phyloP scores from a whole-genome alignment of 768 basidiomycete species.

The Pluteus cervinus region DNA sequence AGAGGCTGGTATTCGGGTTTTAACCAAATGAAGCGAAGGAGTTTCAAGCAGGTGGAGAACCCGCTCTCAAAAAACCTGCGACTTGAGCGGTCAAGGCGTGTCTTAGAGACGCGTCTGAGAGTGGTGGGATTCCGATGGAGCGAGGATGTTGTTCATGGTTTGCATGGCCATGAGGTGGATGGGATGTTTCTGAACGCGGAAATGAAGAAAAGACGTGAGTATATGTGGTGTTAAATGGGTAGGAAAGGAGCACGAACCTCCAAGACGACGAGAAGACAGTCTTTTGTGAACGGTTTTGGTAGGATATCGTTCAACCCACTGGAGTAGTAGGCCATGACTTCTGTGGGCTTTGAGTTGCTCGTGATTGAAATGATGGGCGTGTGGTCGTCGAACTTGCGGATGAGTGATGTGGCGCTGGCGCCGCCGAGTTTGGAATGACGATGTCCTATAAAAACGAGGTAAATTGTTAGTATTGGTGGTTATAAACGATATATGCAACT shows the following conservation, averaged over 20 bases:
- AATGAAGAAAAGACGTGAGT: slow-evolving; percentile 42
- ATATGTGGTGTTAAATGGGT: slow-evolving; percentile 6
- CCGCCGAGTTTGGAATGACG: slow-evolving; percentile 87
- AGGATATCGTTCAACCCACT: slow-evolving; percentile 95
- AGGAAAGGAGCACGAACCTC: slow-evolving; percentile 51
- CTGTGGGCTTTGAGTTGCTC: slow-evolving; percentile 85
- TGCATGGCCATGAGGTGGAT: slow-evolving; percentile 85
- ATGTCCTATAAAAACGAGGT: slow-evolving; percentile 59
- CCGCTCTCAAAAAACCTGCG: too few relatives aligned
- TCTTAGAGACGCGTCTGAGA: slow-evolving; percentile 49
- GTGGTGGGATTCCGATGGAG: slow-evolving; percentile 60
- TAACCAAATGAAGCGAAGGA: slow-evolving; percentile 8
- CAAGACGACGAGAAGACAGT: slow-evolving; percentile 85
- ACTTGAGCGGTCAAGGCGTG: slow-evolving; percentile 44
- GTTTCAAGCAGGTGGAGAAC: too few relatives aligned
- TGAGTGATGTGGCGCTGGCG: slow-evolving; percentile 84
- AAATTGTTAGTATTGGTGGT: too few relatives aligned
- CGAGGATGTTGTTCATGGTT: slow-evolving; percentile 61
- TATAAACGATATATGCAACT: too few relatives aligned
- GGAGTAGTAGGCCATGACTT: slow-evolving; percentile 86
- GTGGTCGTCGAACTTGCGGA: slow-evolving; percentile 89
- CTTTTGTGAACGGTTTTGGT: slow-evolving; percentile 96
- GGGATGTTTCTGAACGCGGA: slow-evolving; percentile 82
- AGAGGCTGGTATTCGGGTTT: too few relatives aligned
- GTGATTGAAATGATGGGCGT: slow-evolving; percentile 99